Base-by-base conservation (phyloP, 2,329 filamentous ascomycete species). In the Aspergillus sp. region DNA sequence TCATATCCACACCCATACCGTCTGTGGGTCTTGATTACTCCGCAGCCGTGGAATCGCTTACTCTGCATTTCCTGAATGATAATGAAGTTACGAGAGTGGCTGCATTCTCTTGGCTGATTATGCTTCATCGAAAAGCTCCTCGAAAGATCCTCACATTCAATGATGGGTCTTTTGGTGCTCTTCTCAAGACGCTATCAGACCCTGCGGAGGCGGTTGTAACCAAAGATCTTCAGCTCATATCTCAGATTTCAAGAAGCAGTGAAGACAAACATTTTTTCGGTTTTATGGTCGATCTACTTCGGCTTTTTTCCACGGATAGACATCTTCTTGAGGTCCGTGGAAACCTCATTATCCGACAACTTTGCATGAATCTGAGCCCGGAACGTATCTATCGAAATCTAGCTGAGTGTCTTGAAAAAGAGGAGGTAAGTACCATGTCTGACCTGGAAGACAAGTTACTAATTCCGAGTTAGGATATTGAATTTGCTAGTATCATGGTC, bases 401-500 rank as follows among this genome's bases (percentile, higher is more conserved):
- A 51, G 94, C 93, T 27, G 93, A 98, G 57, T 96, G 93, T 55
- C 86, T 98, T 7, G 93, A 97, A 66, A 95, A 90, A 61, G 93
- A 98, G 65, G 93, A 97, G 53, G 72, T 71, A 33, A 39, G 62
- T 52, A n/a, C 39, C 10, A 12, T 27, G 31, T 12, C 8, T 2
- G 11, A 10, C 31, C 31, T 10, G 8, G 30, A 33, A 34, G 9
- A 26, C 13, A 34, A 29, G 9, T 35, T 29, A 39, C 46, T 56
- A 41, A 56, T 34, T 10, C 29, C 4, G 38, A n/a, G 13, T 4
- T 37, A 78, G 69, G 93, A 98, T 62, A 82, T 98, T 34, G 94
- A 98, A 64, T 98, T 98, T 67, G 91, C 93, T 11, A 96, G 91
- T 62, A 97, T 98, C 57, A 98, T 98, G 93, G 90, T 98, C 28